These are phyloP conservation scores for Dothideomycetes sp. DNA, from an alignment of 2,329 filamentous ascomycete genomes.

Conservation along the genomic window DNA sequence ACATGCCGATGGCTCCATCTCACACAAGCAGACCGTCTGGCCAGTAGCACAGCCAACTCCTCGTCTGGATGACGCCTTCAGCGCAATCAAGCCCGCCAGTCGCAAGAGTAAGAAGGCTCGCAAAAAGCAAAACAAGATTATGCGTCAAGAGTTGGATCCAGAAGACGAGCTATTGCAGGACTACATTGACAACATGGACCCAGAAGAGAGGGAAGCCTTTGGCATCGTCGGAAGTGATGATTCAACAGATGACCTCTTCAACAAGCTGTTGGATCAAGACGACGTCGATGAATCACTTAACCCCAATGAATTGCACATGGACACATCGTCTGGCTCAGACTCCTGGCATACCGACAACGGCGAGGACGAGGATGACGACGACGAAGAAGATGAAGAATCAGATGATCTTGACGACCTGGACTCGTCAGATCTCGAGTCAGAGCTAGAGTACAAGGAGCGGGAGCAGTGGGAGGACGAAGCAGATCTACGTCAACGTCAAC, in stretches of 20 bases:
- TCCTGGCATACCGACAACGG: neutral
- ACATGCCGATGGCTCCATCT: neutral
- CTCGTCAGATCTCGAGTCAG: slow-evolving; percentile 23
- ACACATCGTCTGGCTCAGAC: neutral
- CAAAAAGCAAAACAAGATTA: slow-evolving; percentile 20
- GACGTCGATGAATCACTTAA: slow-evolving; percentile 14
- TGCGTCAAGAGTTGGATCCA: slow-evolving; percentile 24
- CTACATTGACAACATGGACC: slow-evolving; percentile 56
- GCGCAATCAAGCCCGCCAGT: neutral
- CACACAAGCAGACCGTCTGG: neutral
- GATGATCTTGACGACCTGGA: slow-evolving; percentile 24
- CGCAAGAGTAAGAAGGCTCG: slow-evolving; percentile 18
- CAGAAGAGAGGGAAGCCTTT: slow-evolving; percentile 11
- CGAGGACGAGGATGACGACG: slow-evolving; percentile 11
- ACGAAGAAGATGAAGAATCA: slow-evolving; percentile 25
- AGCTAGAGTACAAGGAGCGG: slow-evolving; percentile 20
- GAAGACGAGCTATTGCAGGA: slow-evolving; percentile 52
- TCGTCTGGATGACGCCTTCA: slow-evolving; percentile 6
- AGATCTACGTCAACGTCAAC: slow-evolving; percentile 28
- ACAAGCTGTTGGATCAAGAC: slow-evolving; percentile 17
- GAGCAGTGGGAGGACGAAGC: slow-evolving; percentile 28
- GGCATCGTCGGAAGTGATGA: slow-evolving; percentile 8
- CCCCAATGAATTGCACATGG: neutral
- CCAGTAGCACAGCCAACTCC: neutral
- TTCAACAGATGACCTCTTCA: slow-evolving; percentile 14